Base-by-base conservation (phyloP, 148 eudicot species). In the Suaeda aralocaspica region DNA sequence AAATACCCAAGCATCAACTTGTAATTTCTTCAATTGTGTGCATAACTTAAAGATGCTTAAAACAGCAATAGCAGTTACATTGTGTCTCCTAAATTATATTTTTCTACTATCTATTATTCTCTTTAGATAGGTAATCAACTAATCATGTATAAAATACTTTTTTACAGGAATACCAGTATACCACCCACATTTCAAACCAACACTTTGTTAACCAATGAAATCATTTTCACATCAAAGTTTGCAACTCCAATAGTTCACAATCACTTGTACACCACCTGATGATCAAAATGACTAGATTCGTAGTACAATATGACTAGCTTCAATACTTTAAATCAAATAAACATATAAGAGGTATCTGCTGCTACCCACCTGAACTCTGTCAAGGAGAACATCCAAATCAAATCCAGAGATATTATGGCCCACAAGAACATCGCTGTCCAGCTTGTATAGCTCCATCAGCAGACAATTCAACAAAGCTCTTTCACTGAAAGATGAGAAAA, bases 351-450 rank as follows among this genome's bases (percentile, higher is more conserved):
- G 2, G 15, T 39, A n/a, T 24, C 24, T 34, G 39, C 66, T 6
- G 39, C 25, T 51, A 59, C 84, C 67, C 53, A 91, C 99, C 97
- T 89, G 96, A 68, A 85, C 88, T 85, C 97, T 87, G 53, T 95
- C 92, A 59, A 95, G 93, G 46, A 95, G 88, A 73, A 89, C 87
- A 82, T 91, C 96, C 52, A 95, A 82, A 81, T 95, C 99, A 85
- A 91, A 95, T 66, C 99, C 99, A 78, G 99, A 95, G 59, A 95
- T 91, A 71, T 95, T 95, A 79, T 95, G 99, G 59, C 99, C 99
- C 74, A 91, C 90, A 72, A 95, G 86, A 80, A 95, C 86, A 82
- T 95, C 99, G 59, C 87, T 86, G 70, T 95, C 99, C 80, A 91
- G 76, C 79, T 87, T 91, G 89, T 89, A 87, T 70, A 95, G 72